These are phyloP conservation scores for Apostasia ramifera DNA, from an alignment of 106 monocot species.

Conservation along the genomic window DNA sequence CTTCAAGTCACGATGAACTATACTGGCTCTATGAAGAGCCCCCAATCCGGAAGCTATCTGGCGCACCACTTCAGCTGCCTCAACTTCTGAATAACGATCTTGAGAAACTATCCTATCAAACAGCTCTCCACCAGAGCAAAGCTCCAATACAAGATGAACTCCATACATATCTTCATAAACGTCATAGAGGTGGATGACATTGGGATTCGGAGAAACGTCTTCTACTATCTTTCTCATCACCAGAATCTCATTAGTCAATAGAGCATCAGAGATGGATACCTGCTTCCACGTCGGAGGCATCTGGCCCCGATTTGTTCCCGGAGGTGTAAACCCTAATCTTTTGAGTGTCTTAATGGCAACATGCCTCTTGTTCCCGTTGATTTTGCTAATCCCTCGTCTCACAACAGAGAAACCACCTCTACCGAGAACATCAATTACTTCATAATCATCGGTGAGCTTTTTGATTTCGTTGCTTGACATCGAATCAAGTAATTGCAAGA, in stretches of 20 bases:
- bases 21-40: constrained; percentile 47
- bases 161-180: constrained; percentile 55
- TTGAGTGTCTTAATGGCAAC: constrained; percentile 65
- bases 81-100: constrained; percentile 36
- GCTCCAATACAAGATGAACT: constrained; percentile 57
- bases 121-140: constrained; percentile 66
- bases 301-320: constrained; percentile 9
- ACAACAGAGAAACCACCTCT: constrained; percentile 67
- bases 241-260: constrained; percentile 63
- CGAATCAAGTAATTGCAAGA: neutral
- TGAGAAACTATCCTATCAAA: constrained; percentile 56
- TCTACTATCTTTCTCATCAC: constrained; percentile 70
- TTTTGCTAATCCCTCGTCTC: constrained; percentile 44
- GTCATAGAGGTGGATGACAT: constrained; percentile 57
- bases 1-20: constrained; percentile 66
- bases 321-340: constrained; percentile 29
- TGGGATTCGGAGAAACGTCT: constrained; percentile 58
- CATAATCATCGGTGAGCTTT: constrained; percentile 50
- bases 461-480: constrained; percentile 29
- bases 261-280: constrained; percentile 47
- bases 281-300: constrained; percentile 32
- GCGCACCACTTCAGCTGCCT: constrained; percentile 38
- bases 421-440: constrained; percentile 49
- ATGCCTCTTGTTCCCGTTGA: constrained; percentile 7
- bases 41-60: constrained; percentile 45